Evolutionary conservation across 2,329 filamentous ascomycete genomes (phyloP), one percentile per base, ranked within the genome.

Genomic region (Rhynchosporium agropyri): DNA sequence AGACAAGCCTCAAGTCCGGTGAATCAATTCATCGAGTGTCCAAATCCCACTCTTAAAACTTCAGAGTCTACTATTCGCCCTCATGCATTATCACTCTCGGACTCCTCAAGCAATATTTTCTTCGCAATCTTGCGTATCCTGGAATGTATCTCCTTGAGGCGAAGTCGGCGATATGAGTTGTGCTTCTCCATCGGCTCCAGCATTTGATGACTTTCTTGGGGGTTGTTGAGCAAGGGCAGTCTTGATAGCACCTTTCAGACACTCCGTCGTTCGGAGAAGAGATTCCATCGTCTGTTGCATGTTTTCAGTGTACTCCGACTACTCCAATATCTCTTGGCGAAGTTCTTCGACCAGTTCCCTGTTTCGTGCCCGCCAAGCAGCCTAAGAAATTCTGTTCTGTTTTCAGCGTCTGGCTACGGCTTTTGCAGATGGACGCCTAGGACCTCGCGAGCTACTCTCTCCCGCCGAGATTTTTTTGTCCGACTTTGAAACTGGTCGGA

Each of bases 321-420:
- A 60, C 43, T 64, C 63, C 4, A 49, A 46, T 12, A 64, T 57
- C 26, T 64, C 63, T 42, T 64, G 63, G 13, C 59, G 59, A 8
- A 64, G 28, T 36, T 62, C 63, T n/a, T 64, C 63, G 1, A 64
- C 54, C 15, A 64, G 36, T 31, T 64, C 60, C 20, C 62, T 64
- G 28, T 62, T 64, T n/a, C 63, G 33, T 38, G 59, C 55, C 29
- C 63, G 55, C 55, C 60, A 59, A 3, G 59, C 63, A 28, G 56
- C 60, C 38, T 64, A 59, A 8, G 59, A 64, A 4, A 62, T 51
- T 26, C 59, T 56, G 29, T 64, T 64, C 43, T 64, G 63, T 28
- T 62, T 55, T 28, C 63, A 10, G 33, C 63, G 43, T n/a, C 62
- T 53, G 1, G 62, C 57, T n/a, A 63, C 51, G 28, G 62, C 62